These are phyloP conservation scores for Echinosophora koreensis DNA, from an alignment of 306 rosid species.

Conservation along the genomic window DNA sequence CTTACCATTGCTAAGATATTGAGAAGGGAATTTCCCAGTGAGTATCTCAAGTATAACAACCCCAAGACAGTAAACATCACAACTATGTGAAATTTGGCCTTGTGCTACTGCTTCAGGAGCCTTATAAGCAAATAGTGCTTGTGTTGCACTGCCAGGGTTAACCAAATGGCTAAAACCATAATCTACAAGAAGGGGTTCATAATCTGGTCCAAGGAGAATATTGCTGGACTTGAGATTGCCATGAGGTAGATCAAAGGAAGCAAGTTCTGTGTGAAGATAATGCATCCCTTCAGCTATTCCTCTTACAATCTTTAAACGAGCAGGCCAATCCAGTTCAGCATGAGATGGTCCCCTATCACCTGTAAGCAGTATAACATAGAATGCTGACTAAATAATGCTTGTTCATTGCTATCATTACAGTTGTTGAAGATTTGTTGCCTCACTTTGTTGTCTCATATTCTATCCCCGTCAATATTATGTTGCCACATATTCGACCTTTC, in stretches of 20 bases:
- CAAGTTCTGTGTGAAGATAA: slow-evolving; percentile 57
- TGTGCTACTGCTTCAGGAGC: slow-evolving; percentile 67
- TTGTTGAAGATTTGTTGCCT: too few relatives aligned
- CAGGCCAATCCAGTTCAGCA: slow-evolving; percentile 70
- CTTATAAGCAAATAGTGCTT: slow-evolving; percentile 68
- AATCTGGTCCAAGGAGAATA: slow-evolving; percentile 66
- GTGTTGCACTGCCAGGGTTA: slow-evolving; percentile 48
- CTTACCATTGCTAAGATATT: slow-evolving; percentile 62
- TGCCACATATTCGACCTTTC: too few relatives aligned
- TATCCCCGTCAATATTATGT: too few relatives aligned
- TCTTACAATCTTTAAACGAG: slow-evolving; percentile 63
- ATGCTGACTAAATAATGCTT: neutral
- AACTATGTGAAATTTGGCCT: slow-evolving; percentile 58
- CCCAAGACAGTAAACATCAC: slow-evolving; percentile 82
- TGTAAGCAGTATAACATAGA: slow-evolving; percentile 37
- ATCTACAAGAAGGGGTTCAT: slow-evolving; percentile 70
- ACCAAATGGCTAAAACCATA: slow-evolving; percentile 63
- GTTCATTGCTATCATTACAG: neutral
- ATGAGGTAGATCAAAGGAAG: slow-evolving; percentile 68
- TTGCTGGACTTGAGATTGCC: slow-evolving; percentile 91
- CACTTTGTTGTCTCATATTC: too few relatives aligned
- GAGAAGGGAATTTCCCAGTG: slow-evolving; percentile 82
- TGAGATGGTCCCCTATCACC: slow-evolving; percentile 76
- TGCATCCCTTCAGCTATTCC: slow-evolving; percentile 78
- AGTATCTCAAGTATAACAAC: slow-evolving; percentile 77